Evolutionary conservation across 148 eudicot species (phyloP), one percentile per base, ranked within the genome.

Genomic region (Fagopyrum homotropicum): DNA sequence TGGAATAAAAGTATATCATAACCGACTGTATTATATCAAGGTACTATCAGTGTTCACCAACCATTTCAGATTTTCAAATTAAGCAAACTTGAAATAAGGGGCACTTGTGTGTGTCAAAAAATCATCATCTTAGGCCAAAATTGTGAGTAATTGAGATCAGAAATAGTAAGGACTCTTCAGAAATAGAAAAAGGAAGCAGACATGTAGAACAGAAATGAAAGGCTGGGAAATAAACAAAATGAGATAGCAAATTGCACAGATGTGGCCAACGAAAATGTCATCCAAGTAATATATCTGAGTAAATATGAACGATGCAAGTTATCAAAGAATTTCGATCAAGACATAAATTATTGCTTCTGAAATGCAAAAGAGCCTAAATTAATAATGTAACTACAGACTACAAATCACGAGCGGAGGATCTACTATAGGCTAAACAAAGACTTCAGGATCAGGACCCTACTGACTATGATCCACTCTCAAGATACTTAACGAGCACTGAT

Each of bases 1-100:
- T 17, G 48, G 11, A 7, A 19, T 45, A 59, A 64, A 69, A 59
- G 40, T 45, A 74, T 40, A 79, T 56, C 35, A 74, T 57, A 71
- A 44, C 52, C 46, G 17, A 59, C 43, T 72, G 17, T 22, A 61
- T 61, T 26, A 40, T 61, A 61, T 9, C 30, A 12, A 5, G 11
- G 44, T 61, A 26, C 68, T 61, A 61, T 61, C 43, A 61, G 40
- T 61, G 16, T 29, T 26, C 68, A 61, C 43, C 19, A 61, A 15
- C 68, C 68, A 61, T 15, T 26, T 61, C 63, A 26, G 44, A 61
- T 61, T 61, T 35, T 61, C 68, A 29, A 43, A 60, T 19, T 61
- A 9, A 61, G 30, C 15, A 61, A 26, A 40, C 68, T 61, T 29
- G 68, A 60, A 40, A 26, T 22, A 26, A 8, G 66, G 66, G 29